Conservation (phyloP, 441 rosid genomes). For the Populus hybrid region DNA sequence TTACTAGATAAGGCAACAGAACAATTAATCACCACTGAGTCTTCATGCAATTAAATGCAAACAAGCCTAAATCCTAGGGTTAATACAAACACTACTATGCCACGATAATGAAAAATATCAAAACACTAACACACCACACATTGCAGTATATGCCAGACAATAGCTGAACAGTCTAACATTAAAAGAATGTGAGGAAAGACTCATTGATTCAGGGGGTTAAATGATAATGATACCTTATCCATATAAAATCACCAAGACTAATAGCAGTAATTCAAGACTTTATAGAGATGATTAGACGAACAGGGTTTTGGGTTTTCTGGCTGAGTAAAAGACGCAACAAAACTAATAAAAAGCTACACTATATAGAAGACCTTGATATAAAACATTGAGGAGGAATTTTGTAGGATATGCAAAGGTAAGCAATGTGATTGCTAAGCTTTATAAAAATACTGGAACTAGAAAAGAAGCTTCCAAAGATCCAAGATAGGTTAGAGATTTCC, state of each 20-base stretch:
- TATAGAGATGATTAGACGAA: background rate
- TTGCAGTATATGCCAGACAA: background rate
- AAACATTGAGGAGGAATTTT: background rate
- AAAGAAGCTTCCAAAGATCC: background rate
- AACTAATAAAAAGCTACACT: too few species aligned
- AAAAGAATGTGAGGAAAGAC: background rate
- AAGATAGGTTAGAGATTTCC: background rate
- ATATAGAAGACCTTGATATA: too few species aligned
- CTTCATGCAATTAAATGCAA: background rate
- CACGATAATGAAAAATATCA: background rate
- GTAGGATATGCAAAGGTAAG: background rate
- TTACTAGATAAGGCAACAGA: background rate
- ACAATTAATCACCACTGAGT: background rate
- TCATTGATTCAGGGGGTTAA: background rate
- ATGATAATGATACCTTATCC: background rate
- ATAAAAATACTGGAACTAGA: background rate
- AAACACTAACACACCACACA: background rate
- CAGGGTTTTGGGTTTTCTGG: background rate
- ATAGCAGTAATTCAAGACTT: background rate
- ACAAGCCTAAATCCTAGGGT: background rate
- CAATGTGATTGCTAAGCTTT: background rate
- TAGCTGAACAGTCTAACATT: background rate
- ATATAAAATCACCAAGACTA: slow-evolving; percentile 3
- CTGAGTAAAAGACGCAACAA: too few species aligned
- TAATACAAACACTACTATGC: too few species aligned